Base-by-base conservation (phyloP, 2,329 filamentous ascomycete species). In the Triangularia setosa region DNA sequence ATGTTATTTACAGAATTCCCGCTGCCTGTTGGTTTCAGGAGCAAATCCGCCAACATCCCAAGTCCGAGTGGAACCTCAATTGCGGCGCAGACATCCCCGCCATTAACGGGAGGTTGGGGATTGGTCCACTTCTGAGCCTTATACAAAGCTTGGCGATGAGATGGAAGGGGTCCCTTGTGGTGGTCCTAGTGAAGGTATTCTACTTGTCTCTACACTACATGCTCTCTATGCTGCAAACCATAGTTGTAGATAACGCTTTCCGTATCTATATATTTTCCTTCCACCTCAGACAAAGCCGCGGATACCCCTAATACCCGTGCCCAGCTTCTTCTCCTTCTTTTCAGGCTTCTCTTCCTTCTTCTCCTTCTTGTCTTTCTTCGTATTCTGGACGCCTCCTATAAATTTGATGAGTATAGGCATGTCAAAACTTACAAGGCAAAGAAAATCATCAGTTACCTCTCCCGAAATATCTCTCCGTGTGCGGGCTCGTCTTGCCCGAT, bases 371-470 rank as follows among this genome's bases (percentile, higher is more conserved):
- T 85, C 81, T 68, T 84, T 81, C 3, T 79, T 79, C 28, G 78
- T 72, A 69, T 81, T 83, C 67, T 83, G 81, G 8, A 81, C 75
- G 23, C 81, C 80, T 18, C 81, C 82, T 80, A 27, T 40, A 55
- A 81, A 81, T 68, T 79, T 79, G 81, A 68, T 67, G 55, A 64
- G 68, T 57, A 63, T 30, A 58, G 56, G 74, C 68, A 75, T 48
- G 40, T 48, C 40, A 11, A 48, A 48, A 48, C 18, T 21, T 25
- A 44, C 63, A 63, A 68, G 44, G 33, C 53, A 28, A 28, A 66
- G 44, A 33, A 55, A 48, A 52, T 3, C 11, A 48, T 48, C 40
- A 75, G 76, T 77, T 74, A 79, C 81, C 78, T 76, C 79, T 76
- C 35, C 81, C 78, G 68, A 81, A 78, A 64, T 79, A 79, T 58